Base-by-base conservation (phyloP, 768 basidiomycete genomes). In the Tricholoma bakamatsutake region DNA sequence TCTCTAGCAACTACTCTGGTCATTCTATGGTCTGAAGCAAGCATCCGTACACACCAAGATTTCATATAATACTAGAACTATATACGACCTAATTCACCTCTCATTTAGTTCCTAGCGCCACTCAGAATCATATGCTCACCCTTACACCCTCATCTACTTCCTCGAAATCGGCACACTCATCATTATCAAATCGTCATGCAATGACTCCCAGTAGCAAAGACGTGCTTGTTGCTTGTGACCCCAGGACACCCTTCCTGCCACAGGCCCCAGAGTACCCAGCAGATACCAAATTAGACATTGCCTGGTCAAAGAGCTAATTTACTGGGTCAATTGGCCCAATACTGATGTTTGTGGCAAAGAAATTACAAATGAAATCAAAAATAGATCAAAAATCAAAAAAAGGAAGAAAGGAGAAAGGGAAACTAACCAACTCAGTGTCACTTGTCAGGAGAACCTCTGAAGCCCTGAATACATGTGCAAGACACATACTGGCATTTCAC, bases 101-200 rank as follows among this genome's bases (percentile, higher is more conserved):
- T 39, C 49, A 24, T 42, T 5, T 28, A 55, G 18, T 33, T 33
- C 31, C 24, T 27, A 34, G 31, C n/a, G 7, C 42, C 30, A 40
- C 42, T 48, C 43, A 49, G 56, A 51, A 11, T 47, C 53, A 54
- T 62, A 66, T 64, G 63, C 57, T 54, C 57, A 56, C 60, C 30
- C 53, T 62, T 50, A 52, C 63, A 24, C 42, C 57, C 50, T 60
- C 63, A 35, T 54, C 62, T 21, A 55, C 57, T 34, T 60, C 63
- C 30, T 52, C 57, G 30, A 60, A 48, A 59, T 62, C 63, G 21
- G 62, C 54, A 34, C 51, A 40, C 48, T 62, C 59, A 18, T 51
- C 59, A 9, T 60, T 57, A 27, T 51, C 59, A 15, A 62, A 55
- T 50, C 53, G 58, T 53, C 54, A 40, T 51, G 47, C n/a, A 42